Conservation (phyloP, 1,139 yeast genomes). For the Candida frijolesensis region DNA sequence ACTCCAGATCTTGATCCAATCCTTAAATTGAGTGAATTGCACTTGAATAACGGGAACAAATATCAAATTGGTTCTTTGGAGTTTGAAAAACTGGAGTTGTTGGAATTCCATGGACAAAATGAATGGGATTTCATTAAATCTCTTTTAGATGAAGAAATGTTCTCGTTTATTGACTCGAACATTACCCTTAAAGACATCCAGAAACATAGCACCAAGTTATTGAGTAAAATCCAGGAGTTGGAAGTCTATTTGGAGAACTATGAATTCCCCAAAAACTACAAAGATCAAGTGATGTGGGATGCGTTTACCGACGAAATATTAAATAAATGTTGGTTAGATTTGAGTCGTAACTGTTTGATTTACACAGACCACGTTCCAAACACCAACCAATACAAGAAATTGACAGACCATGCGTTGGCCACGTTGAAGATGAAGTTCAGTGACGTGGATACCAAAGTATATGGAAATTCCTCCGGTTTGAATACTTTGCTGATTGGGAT, state of each 20-base stretch:
- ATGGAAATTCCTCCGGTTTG: slow-evolving; percentile 7
- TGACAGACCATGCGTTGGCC: slow-evolving; percentile 35
- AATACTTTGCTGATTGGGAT: background rate
- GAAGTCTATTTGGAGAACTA: slow-evolving; percentile 37
- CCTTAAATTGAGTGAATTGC: slow-evolving; percentile 11
- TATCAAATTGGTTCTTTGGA: slow-evolving; percentile 58
- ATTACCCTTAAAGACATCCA: slow-evolving; percentile 51
- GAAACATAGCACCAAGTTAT: slow-evolving; percentile 44
- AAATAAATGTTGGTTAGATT: slow-evolving; percentile 31
- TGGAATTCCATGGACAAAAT: slow-evolving; percentile 48
- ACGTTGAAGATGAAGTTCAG: slow-evolving; percentile 36
- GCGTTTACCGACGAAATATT: slow-evolving; percentile 36
- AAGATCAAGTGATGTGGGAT: slow-evolving; percentile 30
- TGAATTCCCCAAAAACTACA: slow-evolving; percentile 43
- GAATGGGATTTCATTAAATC: slow-evolving; percentile 55
- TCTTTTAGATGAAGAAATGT: slow-evolving; percentile 44
- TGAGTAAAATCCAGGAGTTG: slow-evolving; percentile 36
- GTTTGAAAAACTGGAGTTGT: slow-evolving; percentile 53
- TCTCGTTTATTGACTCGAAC: slow-evolving; percentile 48
- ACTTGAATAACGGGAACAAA: slow-evolving; percentile 24
- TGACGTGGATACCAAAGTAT: slow-evolving; percentile 6
- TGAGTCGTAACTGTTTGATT: slow-evolving; percentile 35
- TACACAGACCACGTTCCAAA: slow-evolving; percentile 21
- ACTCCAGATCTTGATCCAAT: slow-evolving; percentile 10
- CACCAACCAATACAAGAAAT: slow-evolving; percentile 19